These are phyloP conservation scores for Xylariales sp. DNA, from an alignment of 2,329 filamentous ascomycete genomes.

Conservation along the genomic window DNA sequence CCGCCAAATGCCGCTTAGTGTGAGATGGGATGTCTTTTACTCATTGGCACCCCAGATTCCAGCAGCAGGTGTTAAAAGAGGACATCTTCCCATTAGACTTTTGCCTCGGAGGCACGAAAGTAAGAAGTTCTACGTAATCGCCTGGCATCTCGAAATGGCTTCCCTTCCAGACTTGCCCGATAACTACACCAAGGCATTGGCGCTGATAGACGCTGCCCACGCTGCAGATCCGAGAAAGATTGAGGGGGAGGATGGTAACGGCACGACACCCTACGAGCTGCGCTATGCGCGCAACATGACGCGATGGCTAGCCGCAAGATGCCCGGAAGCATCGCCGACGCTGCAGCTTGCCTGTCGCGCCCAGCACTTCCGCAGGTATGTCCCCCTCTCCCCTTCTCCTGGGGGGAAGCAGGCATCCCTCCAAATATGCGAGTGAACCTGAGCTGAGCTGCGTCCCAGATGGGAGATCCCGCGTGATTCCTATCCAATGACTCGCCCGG, in stretches of 20 bases:
- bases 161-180: slow-evolving; percentile 20
- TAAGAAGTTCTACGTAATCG: no score
- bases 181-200: slow-evolving; percentile 49
- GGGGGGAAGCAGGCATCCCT: neutral
- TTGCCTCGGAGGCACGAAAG: no score
- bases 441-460: no score
- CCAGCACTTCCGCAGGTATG: slow-evolving; percentile 71
- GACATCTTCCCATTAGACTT: no score
- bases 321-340: slow-evolving; percentile 58
- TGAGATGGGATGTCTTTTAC: no score
- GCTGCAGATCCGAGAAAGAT: slow-evolving; percentile 59
- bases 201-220: slow-evolving; percentile 71
- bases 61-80: no score
- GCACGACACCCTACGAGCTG: slow-evolving; percentile 57
- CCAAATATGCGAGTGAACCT: no score
- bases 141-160: no score
- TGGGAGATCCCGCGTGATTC: slow-evolving; percentile 76
- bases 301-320: slow-evolving; percentile 59
- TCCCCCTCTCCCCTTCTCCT: no score
- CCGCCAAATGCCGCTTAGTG: no score
- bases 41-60: no score
- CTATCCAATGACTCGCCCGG: slow-evolving; percentile 70
- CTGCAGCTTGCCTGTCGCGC: slow-evolving; percentile 75
- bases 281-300: slow-evolving; percentile 82
- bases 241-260: slow-evolving; percentile 28